Evolutionary conservation across 306 rosid genomes (phyloP).

Genomic region (Psophocarpus tetragonolobus): DNA sequence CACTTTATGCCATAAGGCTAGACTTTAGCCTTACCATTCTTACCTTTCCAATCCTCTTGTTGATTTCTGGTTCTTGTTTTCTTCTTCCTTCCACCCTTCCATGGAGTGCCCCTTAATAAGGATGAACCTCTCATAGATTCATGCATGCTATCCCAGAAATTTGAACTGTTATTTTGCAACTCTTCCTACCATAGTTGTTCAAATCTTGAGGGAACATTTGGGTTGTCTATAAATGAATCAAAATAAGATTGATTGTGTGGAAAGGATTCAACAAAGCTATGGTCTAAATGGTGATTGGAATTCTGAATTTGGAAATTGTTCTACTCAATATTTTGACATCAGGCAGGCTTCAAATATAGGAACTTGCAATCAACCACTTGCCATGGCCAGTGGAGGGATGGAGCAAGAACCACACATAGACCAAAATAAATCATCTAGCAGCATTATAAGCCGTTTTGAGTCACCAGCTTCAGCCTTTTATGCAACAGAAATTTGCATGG

Average conservation of each 20-base stretch:
- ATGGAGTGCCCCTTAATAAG: background rate
- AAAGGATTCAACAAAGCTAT: conserved; percentile 44
- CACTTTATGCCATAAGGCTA: conserved; percentile 43
- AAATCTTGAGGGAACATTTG: background rate
- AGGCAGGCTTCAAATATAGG: conserved; percentile 56
- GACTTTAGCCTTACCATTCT: conserved; percentile 34
- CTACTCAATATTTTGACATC: conserved; percentile 42
- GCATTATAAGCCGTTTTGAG: conserved; percentile 63
- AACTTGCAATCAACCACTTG: conserved; percentile 41
- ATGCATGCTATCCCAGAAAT: conserved; percentile 8
- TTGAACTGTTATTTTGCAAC: background rate
- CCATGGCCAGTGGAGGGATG: conserved; percentile 39
- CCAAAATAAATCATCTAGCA: conserved; percentile 38
- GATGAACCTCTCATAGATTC: conserved; percentile 17
- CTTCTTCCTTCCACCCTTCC: conserved; percentile 2
- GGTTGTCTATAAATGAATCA: conserved; percentile 52
- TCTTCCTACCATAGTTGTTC: background rate
- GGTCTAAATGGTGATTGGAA: conserved; percentile 41
- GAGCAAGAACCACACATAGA: conserved; percentile 39
- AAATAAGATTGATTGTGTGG: conserved; percentile 49
- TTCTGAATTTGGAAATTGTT: conserved; percentile 38
- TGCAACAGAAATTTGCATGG: conserved; percentile 75
- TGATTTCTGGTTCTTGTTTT: conserved; percentile 15
- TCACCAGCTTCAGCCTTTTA: conserved; percentile 70
- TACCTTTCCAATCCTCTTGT: conserved; percentile 35